phyloP scores from a whole-genome alignment of 768 basidiomycete genomes.

The Lactarius akahatsu region DNA sequence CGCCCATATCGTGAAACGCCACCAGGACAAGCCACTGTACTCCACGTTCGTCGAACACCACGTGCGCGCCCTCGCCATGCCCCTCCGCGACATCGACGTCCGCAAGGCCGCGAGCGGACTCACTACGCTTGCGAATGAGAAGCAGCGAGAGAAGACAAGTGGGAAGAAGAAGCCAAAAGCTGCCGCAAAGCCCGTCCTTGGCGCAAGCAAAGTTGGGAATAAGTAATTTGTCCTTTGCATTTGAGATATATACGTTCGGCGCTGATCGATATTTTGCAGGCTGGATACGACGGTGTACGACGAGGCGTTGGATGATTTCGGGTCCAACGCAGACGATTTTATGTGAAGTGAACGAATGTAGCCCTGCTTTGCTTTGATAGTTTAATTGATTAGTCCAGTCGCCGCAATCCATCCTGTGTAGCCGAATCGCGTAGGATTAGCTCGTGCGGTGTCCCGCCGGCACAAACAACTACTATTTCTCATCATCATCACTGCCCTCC shows the following conservation, averaged over 20 bases:
- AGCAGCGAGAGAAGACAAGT: conserved; percentile 84
- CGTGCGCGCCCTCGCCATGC: conserved; percentile 66
- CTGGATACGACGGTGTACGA: conserved; percentile 81
- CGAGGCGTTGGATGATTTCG: conserved; percentile 89
- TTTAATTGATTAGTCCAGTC: conserved; percentile 21
- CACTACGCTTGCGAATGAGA: conserved; percentile 90
- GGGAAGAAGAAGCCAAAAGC: conserved; percentile 89
- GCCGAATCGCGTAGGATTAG: conserved; percentile 17
- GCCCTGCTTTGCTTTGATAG: conserved; percentile 11
- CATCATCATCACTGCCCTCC: conserved; percentile 55
- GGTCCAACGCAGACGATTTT: conserved; percentile 74
- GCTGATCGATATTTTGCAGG: conserved; percentile 40
- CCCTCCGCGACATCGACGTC: conserved; percentile 88
- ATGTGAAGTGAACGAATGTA: conserved; percentile 58
- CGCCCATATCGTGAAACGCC: conserved; percentile 71
- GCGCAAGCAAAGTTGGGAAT: conserved; percentile 62
- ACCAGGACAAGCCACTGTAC: conserved; percentile 82
- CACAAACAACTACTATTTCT: conserved; percentile 33
- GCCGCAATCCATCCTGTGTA: conserved; percentile 17
- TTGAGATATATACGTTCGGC: background rate
- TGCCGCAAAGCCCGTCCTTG: conserved; percentile 70
- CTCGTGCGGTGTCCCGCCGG: background rate
- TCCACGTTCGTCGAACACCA: conserved; percentile 81
- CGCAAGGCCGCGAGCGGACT: conserved; percentile 84
- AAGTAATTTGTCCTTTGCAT: conserved; percentile 45